Evolutionary conservation across 2,329 filamentous ascomycete genomes (phyloP).

Genomic region (Fusarium haematococcum): DNA sequence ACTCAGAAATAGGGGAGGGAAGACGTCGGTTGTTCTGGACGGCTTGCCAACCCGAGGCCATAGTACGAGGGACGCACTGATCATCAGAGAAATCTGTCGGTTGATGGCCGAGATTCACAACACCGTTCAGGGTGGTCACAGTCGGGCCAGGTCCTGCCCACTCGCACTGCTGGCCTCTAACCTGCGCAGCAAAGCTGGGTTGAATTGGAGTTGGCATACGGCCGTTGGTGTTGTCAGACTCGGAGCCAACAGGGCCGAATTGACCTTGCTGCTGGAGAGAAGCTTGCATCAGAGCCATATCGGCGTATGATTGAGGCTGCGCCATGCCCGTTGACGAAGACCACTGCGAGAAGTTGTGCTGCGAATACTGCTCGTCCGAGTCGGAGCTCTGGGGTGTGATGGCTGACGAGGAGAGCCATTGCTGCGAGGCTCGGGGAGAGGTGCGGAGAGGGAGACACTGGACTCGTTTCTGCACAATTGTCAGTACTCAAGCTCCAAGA

Average conservation of each 20-base stretch:
- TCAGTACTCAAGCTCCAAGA: constrained; percentile 29
- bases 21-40: constrained; percentile 66
- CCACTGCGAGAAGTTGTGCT: constrained; percentile 49
- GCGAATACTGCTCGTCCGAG: constrained; percentile 51
- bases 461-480: constrained; percentile 61
- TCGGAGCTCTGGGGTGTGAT: constrained; percentile 56
- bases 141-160: constrained; percentile 49
- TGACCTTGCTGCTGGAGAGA: constrained; percentile 25
- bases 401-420: constrained; percentile 47
- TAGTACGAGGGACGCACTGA: constrained; percentile 61
- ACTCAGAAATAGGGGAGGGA: constrained; percentile 71
- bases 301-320: constrained; percentile 49
- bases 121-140: constrained; percentile 50
- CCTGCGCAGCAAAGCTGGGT: constrained; percentile 66
- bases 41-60: constrained; percentile 64
- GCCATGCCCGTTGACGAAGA: constrained; percentile 40
- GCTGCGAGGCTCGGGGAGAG: constrained; percentile 52
- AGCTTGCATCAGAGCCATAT: constrained; percentile 64
- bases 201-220: constrained; percentile 72
- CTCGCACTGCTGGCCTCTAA: constrained; percentile 64
- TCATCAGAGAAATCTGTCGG: constrained; percentile 55
- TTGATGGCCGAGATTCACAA: constrained; percentile 55
- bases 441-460: constrained; percentile 64
- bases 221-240: constrained; percentile 49
- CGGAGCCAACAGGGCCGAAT: constrained; percentile 24